Percentiles rank a stretch among this genome's conserved stretches.
Evolutionary conservation across 78 protist genomes (phyloP).

Genomic region (Dictyostelium intermedium): DNA sequence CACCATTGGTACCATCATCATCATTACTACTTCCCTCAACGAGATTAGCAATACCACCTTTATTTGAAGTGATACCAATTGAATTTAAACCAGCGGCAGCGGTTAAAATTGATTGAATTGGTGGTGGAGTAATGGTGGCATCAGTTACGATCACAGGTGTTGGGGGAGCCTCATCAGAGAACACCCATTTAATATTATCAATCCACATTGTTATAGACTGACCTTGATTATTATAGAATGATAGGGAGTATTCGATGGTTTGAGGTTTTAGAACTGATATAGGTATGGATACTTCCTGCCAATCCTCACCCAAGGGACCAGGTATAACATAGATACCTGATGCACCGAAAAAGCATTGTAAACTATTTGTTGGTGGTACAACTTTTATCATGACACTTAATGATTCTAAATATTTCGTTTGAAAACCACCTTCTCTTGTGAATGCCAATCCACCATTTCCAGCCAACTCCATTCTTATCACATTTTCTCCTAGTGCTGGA

Average conservation of each 20-base stretch:
- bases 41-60: background rate
- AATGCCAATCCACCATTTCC: background rate
- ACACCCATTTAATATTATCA: constrained; percentile 26
- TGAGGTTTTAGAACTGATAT: background rate
- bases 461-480: background rate
- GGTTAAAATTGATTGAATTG: background rate
- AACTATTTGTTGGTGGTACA: background rate
- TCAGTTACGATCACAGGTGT: background rate
- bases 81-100: background rate
- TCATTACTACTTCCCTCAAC: background rate
- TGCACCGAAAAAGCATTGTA: background rate
- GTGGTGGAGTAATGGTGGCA: background rate
- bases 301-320: background rate
- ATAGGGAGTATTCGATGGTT: background rate
- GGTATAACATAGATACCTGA: background rate
- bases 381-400: background rate
- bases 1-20: background rate
- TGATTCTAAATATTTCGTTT: constrained; percentile 28
- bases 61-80: constrained; percentile 9
- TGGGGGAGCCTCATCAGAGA: background rate
- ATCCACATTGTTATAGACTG: background rate
- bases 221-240: background rate
- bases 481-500: background rate
- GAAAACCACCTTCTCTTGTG: constrained; percentile 58
- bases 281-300: background rate